Evolutionary conservation across 2,329 filamentous ascomycete species (phyloP).

Genomic region (Aaosphaeria pasadenensis): DNA sequence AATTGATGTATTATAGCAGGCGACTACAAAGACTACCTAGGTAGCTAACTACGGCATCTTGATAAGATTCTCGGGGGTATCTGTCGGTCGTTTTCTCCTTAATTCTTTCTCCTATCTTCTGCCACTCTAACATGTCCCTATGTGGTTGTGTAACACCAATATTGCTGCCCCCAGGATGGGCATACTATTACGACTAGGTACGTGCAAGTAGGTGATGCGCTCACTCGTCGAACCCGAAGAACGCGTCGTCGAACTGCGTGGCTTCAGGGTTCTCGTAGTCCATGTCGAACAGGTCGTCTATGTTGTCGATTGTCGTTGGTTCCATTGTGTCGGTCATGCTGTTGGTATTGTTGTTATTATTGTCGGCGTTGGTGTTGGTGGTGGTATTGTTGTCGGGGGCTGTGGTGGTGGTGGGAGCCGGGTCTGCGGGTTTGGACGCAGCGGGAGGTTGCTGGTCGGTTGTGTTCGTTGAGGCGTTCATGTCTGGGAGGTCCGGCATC

Average conservation of each 20-base stretch:
- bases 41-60: too few relatives aligned
- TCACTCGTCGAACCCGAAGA: slow-evolving; percentile 30
- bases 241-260: slow-evolving; percentile 38
- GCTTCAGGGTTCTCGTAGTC: slow-evolving; percentile 32
- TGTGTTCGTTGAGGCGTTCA: slow-evolving; percentile 6
- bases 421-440: slow-evolving; percentile 6
- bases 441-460: slow-evolving; percentile 6
- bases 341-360: too few relatives aligned
- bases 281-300: slow-evolving; percentile 35
- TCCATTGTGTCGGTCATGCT: too few relatives aligned
- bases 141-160: too few relatives aligned
- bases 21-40: too few relatives aligned
- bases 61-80: too few relatives aligned
- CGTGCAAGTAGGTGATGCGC: background rate
- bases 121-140: too few relatives aligned
- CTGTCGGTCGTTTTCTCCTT: too few relatives aligned
- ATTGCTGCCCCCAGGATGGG: background rate
- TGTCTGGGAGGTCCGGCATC: slow-evolving; percentile 29
- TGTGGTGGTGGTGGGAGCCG: background rate
- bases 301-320: slow-evolving; percentile 11
- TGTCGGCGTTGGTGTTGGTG: too few relatives aligned
- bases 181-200: background rate
- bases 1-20: too few relatives aligned
- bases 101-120: too few relatives aligned
- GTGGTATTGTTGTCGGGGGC: too few relatives aligned